Base-by-base conservation (phyloP, 1,284 basidiomycete genomes). In the Sparassis latifolia region DNA sequence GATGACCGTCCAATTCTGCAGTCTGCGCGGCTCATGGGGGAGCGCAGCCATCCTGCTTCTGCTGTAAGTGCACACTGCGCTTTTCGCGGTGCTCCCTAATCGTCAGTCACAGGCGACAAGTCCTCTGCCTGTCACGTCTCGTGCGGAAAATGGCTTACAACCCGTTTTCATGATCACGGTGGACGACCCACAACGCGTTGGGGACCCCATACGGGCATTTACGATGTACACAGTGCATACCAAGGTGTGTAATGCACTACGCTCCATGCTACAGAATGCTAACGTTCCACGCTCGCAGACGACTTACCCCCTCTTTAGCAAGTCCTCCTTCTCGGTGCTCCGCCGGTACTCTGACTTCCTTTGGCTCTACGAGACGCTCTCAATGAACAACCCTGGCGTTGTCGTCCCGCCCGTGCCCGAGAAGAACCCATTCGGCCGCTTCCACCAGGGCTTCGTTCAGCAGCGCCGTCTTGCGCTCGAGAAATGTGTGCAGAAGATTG, bases 331-430 rank as follows among this genome's bases (percentile, higher is more conserved):
- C 65, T 93, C 93, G 3, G 94, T 97, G 37, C 81, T 99, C 5
- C 82, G 96, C 20, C 85, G 96, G 28, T 99, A 97, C 69, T 92
- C 90, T 27, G 97, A 99, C 68, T 99, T 99, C 64, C 77, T 97
- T 27, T 99, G 97, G 96, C 71, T 99, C 0, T 97, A 92, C 66
- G 94, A 96, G 61, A 86, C 87, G 0, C 77, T 99, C 1, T 88
- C 86, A 0, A 66, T 75, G 60, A 98, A 97, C 71, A 98, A 99
- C 63, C 95, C 97, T 1, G 97, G 96, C 3, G 93, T 98, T 3
- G 89, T 99, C 45, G 92, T 99, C 0, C 97, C 96, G 3, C 95
- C 96, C 0, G 90, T 92, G 1, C 96, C 96, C 0, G 96, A 96
- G 68, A 99, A 99, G 76, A 93, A 89, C 57, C 74, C 91, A 0